phyloP scores from a whole-genome alignment of 495 filamentous ascomycete genomes.

The Podospora anserina region DNA sequence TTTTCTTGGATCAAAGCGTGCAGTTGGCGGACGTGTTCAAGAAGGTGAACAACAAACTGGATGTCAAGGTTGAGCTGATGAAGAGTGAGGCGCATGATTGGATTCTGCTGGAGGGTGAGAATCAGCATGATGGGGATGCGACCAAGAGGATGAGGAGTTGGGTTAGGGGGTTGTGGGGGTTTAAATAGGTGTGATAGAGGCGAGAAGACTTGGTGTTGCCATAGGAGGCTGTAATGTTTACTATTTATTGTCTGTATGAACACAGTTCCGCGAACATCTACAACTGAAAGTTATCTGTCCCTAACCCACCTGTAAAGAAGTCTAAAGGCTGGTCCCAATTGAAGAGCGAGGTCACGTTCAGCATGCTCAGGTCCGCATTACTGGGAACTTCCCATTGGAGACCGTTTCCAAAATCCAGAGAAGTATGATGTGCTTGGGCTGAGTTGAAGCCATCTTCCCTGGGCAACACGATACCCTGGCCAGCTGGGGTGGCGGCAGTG shows the following conservation, averaged over 20 bases:
- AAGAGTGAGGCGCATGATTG: constrained; percentile 29
- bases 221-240: not conserved
- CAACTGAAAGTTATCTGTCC: not conserved
- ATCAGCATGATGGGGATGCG: constrained; percentile 19
- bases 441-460: not conserved
- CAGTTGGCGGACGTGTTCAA: constrained; percentile 18
- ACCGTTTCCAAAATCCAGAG: constrained; percentile 12
- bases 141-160: constrained; percentile 27
- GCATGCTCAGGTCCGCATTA: constrained; percentile 9
- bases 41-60: constrained; percentile 8
- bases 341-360: constrained; percentile 13
- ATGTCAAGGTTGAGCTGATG: constrained; percentile 19
- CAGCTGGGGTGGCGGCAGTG: not conserved
- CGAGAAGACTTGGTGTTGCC: not conserved
- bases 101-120: constrained; percentile 24
- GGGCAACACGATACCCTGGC: not conserved
- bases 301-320: constrained; percentile 14
- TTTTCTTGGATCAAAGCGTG: constrained; percentile 24
- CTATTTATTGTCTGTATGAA: not conserved
- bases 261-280: no score
- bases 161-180: constrained; percentile 14
- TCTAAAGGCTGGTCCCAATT: constrained; percentile 28
- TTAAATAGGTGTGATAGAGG: not conserved
- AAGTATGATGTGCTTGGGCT: not conserved
- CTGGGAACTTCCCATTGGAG: constrained; percentile 21